These are phyloP conservation scores for Parathielavia hyrcaniae DNA, from an alignment of 495 filamentous ascomycete species.

Conservation along the genomic window DNA sequence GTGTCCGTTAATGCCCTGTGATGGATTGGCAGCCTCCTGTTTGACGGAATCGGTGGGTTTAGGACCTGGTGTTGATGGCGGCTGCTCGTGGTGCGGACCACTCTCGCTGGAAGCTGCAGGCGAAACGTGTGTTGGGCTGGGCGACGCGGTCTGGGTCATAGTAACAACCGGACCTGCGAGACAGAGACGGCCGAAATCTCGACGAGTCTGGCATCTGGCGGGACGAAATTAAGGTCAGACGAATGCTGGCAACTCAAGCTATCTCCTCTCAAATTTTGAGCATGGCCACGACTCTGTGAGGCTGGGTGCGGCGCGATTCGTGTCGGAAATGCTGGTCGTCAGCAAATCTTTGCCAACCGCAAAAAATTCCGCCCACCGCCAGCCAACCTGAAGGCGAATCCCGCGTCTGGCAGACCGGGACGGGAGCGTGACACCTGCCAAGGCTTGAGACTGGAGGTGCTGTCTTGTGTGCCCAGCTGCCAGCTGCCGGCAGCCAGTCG, in stretches of 20 bases:
- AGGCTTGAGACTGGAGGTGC: neutral
- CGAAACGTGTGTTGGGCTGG: slow-evolving; percentile 39
- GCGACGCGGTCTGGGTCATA: slow-evolving; percentile 49
- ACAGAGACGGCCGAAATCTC: slow-evolving; percentile 53
- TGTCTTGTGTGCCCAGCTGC: no score
- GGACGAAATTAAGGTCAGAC: slow-evolving; percentile 58
- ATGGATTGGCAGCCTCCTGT: neutral
- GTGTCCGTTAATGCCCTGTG: slow-evolving; percentile 2
- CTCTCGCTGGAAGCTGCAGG: slow-evolving; percentile 30
- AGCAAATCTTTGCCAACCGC: slow-evolving; percentile 43
- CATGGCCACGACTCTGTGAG: slow-evolving; percentile 47
- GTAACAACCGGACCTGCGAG: slow-evolving; percentile 38
- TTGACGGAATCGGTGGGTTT: slow-evolving; percentile 9
- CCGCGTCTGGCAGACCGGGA: slow-evolving; percentile 17
- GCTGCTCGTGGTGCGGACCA: slow-evolving; percentile 15
- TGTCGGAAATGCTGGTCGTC: slow-evolving; percentile 34
- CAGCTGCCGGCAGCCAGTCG: no score
- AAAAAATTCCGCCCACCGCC: slow-evolving; percentile 29
- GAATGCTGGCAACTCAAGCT: slow-evolving; percentile 49
- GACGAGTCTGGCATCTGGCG: slow-evolving; percentile 57
- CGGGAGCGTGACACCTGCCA: no score
- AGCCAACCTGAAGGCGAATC: slow-evolving; percentile 30
- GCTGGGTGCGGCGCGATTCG: slow-evolving; percentile 39
- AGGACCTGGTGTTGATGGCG: slow-evolving; percentile 10
- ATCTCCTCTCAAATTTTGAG: slow-evolving; percentile 54